Percentiles rank a stretch among this genome's conserved stretches.
Conservation (phyloP, 2,329 filamentous ascomycete genomes). For the Diaporthe capsici region DNA sequence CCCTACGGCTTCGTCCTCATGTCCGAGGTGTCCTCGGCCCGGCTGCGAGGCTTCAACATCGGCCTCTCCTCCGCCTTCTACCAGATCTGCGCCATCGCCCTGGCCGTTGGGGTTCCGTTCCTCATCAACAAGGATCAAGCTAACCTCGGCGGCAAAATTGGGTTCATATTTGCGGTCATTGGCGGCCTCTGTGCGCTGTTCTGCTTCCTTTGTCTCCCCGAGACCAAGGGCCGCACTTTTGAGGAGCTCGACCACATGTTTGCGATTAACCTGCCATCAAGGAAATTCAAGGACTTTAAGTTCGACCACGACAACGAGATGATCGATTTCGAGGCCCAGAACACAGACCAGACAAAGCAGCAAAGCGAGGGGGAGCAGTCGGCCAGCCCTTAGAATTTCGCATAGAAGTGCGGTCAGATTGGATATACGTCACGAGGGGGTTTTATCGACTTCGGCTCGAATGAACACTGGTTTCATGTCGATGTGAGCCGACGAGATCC, state of each 20-base stretch:
- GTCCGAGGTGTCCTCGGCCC: slow-evolving; percentile 42
- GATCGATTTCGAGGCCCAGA: not conserved
- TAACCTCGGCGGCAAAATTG: slow-evolving; percentile 51
- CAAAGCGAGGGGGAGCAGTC: not conserved
- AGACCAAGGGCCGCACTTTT: slow-evolving; percentile 40
- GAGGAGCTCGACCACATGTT: slow-evolving; percentile 41
- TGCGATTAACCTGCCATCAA: not conserved
- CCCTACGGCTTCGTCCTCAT: slow-evolving; percentile 42
- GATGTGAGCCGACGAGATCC: too few relatives aligned
- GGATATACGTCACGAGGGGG: not conserved
- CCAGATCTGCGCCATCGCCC: slow-evolving; percentile 48
- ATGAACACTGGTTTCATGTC: not conserved
- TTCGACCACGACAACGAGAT: not conserved
- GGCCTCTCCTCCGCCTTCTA: slow-evolving; percentile 46
- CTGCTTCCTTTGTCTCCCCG: slow-evolving; percentile 44
- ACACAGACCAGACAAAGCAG: too few relatives aligned
- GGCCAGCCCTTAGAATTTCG: not conserved
- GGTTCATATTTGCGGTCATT: slow-evolving; percentile 50
- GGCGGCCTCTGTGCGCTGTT: slow-evolving; percentile 47
- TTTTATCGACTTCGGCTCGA: not conserved
- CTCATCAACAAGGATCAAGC: slow-evolving; percentile 51
- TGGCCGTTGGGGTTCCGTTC: slow-evolving; percentile 52
- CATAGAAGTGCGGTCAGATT: not conserved
- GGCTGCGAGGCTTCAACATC: slow-evolving; percentile 42
- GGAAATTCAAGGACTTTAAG: slow-evolving; percentile 32